Conservation (phyloP, 352 stramenopile species). For the Globisporangium carolinianum region DNA sequence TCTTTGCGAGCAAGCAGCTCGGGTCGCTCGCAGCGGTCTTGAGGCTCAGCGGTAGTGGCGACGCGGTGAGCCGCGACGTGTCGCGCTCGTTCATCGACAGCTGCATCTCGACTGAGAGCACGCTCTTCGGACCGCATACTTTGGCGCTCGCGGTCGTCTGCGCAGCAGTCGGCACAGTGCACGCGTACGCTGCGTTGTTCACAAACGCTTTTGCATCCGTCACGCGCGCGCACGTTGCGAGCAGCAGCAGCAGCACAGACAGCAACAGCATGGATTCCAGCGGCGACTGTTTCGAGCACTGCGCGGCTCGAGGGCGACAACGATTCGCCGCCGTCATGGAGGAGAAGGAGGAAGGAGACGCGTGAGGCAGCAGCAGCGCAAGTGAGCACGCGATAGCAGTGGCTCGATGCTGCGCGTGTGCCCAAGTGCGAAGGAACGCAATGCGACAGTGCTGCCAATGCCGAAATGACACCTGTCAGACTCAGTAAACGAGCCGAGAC, state of each 20-base stretch:
- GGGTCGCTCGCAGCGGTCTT: constrained; percentile 11
- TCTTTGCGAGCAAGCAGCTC: constrained; percentile 15
- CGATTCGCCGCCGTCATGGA: too few relatives aligned
- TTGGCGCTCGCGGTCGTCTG: neutral
- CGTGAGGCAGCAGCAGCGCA: too few relatives aligned
- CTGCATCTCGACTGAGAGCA: constrained; percentile 13
- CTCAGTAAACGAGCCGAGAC: too few relatives aligned
- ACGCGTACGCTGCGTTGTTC: constrained; percentile 17
- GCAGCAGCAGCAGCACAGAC: neutral
- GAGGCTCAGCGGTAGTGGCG: constrained; percentile 8
- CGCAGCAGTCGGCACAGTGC: neutral
- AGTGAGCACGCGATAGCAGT: too few relatives aligned
- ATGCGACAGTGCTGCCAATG: too few relatives aligned
- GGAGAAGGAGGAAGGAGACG: too few relatives aligned
- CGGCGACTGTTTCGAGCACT: too few relatives aligned
- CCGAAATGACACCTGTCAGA: too few relatives aligned
- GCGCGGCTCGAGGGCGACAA: too few relatives aligned
- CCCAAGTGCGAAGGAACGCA: too few relatives aligned
- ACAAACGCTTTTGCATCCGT: constrained; percentile 11
- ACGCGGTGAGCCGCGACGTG: constrained; percentile 1
- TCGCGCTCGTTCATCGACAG: constrained; percentile 9
- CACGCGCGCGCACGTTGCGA: neutral
- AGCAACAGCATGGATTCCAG: neutral
- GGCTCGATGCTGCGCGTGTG: too few relatives aligned
- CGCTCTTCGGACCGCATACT: constrained; percentile 10